Conservation (phyloP, 345 rosid genomes). For the Aurinia saxatilis region DNA sequence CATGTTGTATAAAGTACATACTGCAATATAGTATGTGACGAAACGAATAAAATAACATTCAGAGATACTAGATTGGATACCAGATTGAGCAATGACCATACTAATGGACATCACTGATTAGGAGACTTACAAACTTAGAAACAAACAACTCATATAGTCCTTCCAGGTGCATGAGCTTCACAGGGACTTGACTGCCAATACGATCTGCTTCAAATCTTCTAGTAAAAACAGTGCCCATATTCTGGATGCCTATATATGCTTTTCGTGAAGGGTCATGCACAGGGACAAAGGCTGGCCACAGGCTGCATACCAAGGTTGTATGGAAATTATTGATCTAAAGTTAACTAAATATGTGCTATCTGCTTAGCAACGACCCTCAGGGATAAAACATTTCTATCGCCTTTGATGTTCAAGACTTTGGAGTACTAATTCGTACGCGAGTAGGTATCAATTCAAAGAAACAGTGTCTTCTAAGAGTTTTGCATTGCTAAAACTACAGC, state of each 20-base stretch:
- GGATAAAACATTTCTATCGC: background rate
- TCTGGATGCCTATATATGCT: slow-evolving; percentile 90
- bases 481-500: background rate
- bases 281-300: slow-evolving; percentile 97
- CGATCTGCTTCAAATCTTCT: slow-evolving; percentile 94
- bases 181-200: slow-evolving; percentile 89
- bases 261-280: slow-evolving; percentile 91
- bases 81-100: slow-evolving; percentile 10
- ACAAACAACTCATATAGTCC: slow-evolving; percentile 87
- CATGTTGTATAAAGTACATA: background rate
- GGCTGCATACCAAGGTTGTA: slow-evolving; percentile 41
- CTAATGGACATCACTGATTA: background rate
- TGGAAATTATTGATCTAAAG: background rate
- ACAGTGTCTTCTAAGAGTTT: slow-evolving; percentile 1
- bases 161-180: slow-evolving; percentile 93
- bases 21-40: slow-evolving; percentile 1
- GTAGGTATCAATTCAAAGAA: slow-evolving; percentile 8
- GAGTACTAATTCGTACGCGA: background rate
- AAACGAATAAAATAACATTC: background rate
- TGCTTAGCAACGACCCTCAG: background rate
- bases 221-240: slow-evolving; percentile 82
- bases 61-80: slow-evolving; percentile 1
- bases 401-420: background rate
- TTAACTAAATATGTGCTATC: slow-evolving; percentile 1
- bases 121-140: slow-evolving; percentile 85